These are phyloP conservation scores for Nicotiana sylvestris DNA, from an alignment of 257 asterid genomes.

Conservation along the genomic window DNA sequence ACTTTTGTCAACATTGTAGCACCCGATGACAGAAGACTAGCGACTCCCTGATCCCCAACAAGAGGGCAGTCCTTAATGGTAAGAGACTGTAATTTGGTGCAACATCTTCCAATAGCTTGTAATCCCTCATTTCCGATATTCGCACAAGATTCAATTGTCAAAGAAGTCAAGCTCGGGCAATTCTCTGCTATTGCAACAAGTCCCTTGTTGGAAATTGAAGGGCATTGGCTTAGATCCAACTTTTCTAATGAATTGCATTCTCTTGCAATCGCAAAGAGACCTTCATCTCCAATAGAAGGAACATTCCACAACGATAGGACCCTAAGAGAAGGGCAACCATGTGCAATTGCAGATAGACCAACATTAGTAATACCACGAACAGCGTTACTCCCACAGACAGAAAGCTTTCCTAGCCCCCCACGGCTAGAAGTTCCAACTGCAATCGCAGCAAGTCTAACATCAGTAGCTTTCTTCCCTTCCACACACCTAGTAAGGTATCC, in stretches of 20 bases:
- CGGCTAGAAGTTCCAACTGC: conserved; percentile 23
- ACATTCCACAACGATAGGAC: conserved; percentile 23
- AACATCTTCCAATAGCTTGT: conserved; percentile 15
- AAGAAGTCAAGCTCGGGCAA: conserved; percentile 16
- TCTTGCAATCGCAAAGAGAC: conserved; percentile 15
- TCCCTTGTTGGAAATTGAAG: conserved; percentile 12
- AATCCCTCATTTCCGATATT: conserved; percentile 15
- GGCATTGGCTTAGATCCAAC: conserved; percentile 20
- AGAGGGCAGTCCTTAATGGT: conserved; percentile 17
- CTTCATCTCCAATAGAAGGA: conserved; percentile 16
- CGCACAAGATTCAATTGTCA: conserved; percentile 12
- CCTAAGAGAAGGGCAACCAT: conserved; percentile 23
- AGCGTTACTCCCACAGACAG: conserved; percentile 12
- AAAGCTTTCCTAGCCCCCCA: conserved; percentile 22
- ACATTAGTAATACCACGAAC: conserved; percentile 10
- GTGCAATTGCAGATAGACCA: conserved; percentile 15
- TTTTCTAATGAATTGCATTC: conserved; percentile 16
- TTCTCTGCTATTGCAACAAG: conserved; percentile 17
- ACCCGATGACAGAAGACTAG: conserved; percentile 16
- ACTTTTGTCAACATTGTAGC: conserved; percentile 15
- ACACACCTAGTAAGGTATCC: conserved; percentile 22
- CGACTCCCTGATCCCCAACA: conserved; percentile 15
- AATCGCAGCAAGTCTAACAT: conserved; percentile 17
- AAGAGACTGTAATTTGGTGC: conserved; percentile 13
- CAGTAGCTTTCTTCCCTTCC: conserved; percentile 22